Evolutionary conservation across 164 flowering plant species (phyloP), one percentile per base, ranked within the genome.

Genomic region (Magnolia sinica): DNA sequence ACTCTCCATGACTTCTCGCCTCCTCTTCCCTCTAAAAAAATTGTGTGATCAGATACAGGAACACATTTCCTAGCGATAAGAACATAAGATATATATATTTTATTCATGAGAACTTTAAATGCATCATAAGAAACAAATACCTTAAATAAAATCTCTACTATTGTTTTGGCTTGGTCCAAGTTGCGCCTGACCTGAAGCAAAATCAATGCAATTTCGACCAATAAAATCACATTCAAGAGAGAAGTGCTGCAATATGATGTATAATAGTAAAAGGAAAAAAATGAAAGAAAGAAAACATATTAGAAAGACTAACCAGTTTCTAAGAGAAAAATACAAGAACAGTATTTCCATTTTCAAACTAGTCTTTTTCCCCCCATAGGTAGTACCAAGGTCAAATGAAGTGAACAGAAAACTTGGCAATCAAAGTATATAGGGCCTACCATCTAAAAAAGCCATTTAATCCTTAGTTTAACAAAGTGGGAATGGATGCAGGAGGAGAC

Each of bases 11-110:
- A 90, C 91, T 31, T 96, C 99, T 79, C 98, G 86, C 82, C 94
- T 96, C 81, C 86, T 94, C 99, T 79, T 96, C 99, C 80, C 99
- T 91, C 98, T 93, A 85, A 80, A 86, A n/a, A 74, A 80, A 70
- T 50, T 22, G 45, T 58, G 70, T 29, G 55, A 51, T 22, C 59
- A 64, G 61, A 74, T 20, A 50, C 55, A 31, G 73, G 74, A 74
- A 49, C 61, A 70, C 66, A 68, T 65, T 79, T 8, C 20, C 72
- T 31, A 31, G 29, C 14, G 11, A 68, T 45, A 67, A 64, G 7
- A 55, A 71, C 52, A 3, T 37, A 73, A 61, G 4, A n/a, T n/a
- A 13, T 8, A 11, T 20, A 23, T 20, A 23, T 19, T 63, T 65
- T 23, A 65, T 24, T 65, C 68, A 65, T 4, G 14, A 20, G 68